phyloP scores from a whole-genome alignment of 352 stramenopile species.

The Pythium vanterpoolii region DNA sequence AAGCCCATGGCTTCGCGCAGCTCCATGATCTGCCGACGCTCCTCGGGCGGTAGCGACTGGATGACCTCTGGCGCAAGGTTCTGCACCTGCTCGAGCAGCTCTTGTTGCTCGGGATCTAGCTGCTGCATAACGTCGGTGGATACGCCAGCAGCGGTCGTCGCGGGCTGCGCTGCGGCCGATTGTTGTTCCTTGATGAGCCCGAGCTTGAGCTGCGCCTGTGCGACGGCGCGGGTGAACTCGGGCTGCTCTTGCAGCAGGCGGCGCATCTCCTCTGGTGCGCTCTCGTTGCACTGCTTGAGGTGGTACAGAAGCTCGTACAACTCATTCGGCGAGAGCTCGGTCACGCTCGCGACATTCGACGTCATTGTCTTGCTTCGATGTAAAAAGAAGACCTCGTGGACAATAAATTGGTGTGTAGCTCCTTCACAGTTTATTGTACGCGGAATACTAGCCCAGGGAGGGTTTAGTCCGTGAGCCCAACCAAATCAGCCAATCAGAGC shows the following conservation, averaged over 20 bases:
- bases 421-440: background rate
- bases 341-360: conserved; percentile 35
- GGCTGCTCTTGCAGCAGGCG: conserved; percentile 70
- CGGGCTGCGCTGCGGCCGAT: conserved; percentile 26
- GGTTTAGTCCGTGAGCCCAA: background rate
- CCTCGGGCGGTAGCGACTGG: conserved; percentile 62
- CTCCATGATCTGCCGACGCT: conserved; percentile 83
- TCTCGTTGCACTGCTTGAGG: conserved; percentile 80
- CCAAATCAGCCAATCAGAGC: conserved; percentile 7
- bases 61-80: conserved; percentile 81
- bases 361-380: conserved; percentile 6
- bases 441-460: conserved; percentile 4
- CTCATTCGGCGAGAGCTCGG: conserved; percentile 46
- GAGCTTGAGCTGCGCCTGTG: conserved; percentile 70
- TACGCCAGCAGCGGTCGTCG: conserved; percentile 57
- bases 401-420: conserved; percentile 4
- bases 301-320: conserved; percentile 79
- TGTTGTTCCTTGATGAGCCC: conserved; percentile 60
- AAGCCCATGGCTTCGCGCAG: conserved; percentile 76
- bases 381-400: background rate
- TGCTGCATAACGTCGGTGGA: conserved; percentile 65
- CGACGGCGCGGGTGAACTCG: conserved; percentile 66
- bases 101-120: conserved; percentile 73
- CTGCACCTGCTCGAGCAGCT: conserved; percentile 75
- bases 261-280: conserved; percentile 61